Conservation (phyloP, 106 monocot species). For the Cymbidium sinense region DNA sequence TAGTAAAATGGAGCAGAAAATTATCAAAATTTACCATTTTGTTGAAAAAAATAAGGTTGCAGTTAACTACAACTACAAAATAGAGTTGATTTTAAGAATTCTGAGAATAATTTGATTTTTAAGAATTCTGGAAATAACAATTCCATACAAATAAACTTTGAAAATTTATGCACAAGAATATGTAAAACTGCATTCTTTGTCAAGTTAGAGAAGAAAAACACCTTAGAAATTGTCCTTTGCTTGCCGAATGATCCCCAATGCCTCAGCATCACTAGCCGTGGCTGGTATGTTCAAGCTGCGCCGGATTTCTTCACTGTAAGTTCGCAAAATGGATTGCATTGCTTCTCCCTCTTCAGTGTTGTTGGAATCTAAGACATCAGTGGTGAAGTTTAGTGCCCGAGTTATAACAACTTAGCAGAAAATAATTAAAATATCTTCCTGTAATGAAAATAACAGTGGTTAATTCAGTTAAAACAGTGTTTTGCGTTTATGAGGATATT, state of each 20-base stretch:
- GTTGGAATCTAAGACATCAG: conserved; percentile 64
- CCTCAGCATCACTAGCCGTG: conserved; percentile 55
- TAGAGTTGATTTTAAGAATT: background rate
- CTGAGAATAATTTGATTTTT: background rate
- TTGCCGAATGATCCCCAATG: conserved; percentile 53
- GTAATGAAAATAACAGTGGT: no score
- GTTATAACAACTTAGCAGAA: no score
- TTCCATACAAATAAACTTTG: background rate
- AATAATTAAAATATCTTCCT: no score
- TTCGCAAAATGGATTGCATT: conserved; percentile 88
- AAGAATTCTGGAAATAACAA: background rate
- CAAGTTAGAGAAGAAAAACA: background rate
- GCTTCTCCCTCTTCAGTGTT: conserved; percentile 71
- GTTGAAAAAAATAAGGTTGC: no score
- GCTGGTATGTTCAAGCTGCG: conserved; percentile 54
- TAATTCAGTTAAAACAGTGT: no score
- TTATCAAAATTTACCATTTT: no score
- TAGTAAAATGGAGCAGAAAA: no score
- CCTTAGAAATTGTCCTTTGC: conserved; percentile 78
- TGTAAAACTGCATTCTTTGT: background rate
- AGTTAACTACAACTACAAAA: no score
- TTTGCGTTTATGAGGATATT: no score
- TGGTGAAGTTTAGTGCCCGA: background rate
- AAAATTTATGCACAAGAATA: background rate
- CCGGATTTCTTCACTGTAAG: conserved; percentile 65